Evolutionary conservation across 768 basidiomycete species (phyloP).

Genomic region (Suillus weaverae): DNA sequence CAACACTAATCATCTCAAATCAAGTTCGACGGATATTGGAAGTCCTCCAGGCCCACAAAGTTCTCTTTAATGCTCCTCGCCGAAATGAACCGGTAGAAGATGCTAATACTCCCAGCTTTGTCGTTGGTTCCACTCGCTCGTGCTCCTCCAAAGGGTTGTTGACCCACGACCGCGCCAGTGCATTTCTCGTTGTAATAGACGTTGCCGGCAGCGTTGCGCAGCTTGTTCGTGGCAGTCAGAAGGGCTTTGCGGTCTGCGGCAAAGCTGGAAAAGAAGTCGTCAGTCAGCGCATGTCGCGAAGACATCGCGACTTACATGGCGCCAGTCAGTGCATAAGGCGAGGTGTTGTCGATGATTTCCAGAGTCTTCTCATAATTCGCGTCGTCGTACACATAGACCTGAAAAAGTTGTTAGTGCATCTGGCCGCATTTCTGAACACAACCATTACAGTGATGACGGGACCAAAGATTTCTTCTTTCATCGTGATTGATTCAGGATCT

Average conservation of each 20-base stretch:
- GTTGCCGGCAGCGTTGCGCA: constrained; percentile 93
- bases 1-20: constrained; percentile 37
- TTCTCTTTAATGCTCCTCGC: constrained; percentile 97
- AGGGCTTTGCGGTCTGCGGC: constrained; percentile 79
- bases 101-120: constrained; percentile 85
- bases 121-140: constrained; percentile 96
- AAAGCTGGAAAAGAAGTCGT: constrained; percentile 54
- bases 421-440: constrained; percentile 1
- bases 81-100: constrained; percentile 81
- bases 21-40: constrained; percentile 86
- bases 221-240: constrained; percentile 72
- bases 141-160: constrained; percentile 97
- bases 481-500: constrained; percentile 85
- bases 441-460: constrained; percentile 82
- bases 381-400: constrained; percentile 91
- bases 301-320: constrained; percentile 64
- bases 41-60: constrained; percentile 80
- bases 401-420: constrained; percentile 9
- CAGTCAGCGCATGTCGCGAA: constrained; percentile 14
- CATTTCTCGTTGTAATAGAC: constrained; percentile 99
- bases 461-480: constrained; percentile 96
- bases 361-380: constrained; percentile 82
- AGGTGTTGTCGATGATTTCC: constrained; percentile 82
- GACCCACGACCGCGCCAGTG: constrained; percentile 96
- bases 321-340: constrained; percentile 92